These are phyloP conservation scores for Hypocreales sp. DNA, from an alignment of 2,329 filamentous ascomycete genomes.

Conservation along the genomic window DNA sequence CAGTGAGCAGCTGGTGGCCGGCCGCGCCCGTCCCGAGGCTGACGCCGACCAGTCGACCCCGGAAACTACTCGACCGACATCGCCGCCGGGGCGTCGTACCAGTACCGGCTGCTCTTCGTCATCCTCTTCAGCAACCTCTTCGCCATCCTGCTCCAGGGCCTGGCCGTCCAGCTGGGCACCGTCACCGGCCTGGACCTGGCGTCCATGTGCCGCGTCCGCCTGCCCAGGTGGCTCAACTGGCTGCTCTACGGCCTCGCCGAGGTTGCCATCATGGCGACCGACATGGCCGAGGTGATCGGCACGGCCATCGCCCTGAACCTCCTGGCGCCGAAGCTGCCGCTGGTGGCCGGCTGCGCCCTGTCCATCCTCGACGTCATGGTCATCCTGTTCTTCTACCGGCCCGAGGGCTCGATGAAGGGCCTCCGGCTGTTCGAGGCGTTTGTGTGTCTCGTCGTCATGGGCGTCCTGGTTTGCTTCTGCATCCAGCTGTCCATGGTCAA, in stretches of 20 bases:
- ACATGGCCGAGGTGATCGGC: conserved; percentile 58
- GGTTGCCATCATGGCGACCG: conserved; percentile 53
- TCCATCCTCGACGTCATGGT: conserved; percentile 54
- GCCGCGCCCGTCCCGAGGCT: not conserved
- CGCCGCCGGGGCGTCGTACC: conserved; percentile 49
- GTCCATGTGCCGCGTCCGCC: conserved; percentile 47
- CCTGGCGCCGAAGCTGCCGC: conserved; percentile 44
- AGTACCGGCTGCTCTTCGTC: conserved; percentile 51
- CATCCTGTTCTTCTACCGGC: conserved; percentile 51
- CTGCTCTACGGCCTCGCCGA: conserved; percentile 48
- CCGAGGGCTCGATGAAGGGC: conserved; percentile 40
- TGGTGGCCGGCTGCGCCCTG: conserved; percentile 53
- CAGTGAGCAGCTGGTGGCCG: conserved; percentile 21
- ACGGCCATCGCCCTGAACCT: conserved; percentile 56
- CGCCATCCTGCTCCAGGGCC: conserved; percentile 53
- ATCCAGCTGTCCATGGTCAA: conserved; percentile 50
- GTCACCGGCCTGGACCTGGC: conserved; percentile 54
- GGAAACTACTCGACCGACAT: conserved; percentile 60
- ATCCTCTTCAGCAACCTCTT: conserved; percentile 55
- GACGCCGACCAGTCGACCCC: conserved; percentile 28
- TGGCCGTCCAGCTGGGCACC: conserved; percentile 54
- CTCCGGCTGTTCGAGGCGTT: conserved; percentile 49
- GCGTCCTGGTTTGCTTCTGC: conserved; percentile 55
- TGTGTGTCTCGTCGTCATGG: conserved; percentile 47
- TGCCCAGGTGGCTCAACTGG: conserved; percentile 50